These are phyloP conservation scores for Jimgerdemannia flammicorona DNA, from an alignment of 192 early-diverging fungal species.

Conservation along the genomic window DNA sequence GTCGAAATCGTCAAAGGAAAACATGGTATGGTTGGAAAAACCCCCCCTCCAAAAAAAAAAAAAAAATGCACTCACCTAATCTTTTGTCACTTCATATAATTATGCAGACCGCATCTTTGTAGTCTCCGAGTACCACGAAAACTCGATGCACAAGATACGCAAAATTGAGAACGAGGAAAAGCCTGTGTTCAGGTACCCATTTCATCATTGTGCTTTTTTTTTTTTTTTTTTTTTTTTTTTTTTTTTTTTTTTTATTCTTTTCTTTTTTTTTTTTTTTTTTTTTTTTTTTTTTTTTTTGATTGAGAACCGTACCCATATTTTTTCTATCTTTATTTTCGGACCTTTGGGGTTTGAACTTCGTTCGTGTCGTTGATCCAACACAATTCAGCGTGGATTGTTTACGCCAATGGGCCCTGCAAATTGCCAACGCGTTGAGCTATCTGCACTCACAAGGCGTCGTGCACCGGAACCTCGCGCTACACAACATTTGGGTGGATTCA, in stretches of 20 bases:
- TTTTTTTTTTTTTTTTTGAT: no score
- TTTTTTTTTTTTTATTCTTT: no score
- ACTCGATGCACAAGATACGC: background rate
- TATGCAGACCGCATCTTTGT: conserved; percentile 55
- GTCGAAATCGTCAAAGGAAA: conserved; percentile 61
- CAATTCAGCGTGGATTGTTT: conserved; percentile 23
- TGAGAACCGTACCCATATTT: no score
- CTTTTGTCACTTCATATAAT: no score
- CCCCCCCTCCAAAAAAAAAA: no score
- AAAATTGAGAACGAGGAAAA: background rate
- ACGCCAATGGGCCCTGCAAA: conserved; percentile 47
- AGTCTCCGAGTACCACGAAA: conserved; percentile 42
- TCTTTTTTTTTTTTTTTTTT: no score
- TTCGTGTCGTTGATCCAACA: no score
- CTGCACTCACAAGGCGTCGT: conserved; percentile 42
- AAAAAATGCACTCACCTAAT: background rate
- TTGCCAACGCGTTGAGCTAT: conserved; percentile 45
- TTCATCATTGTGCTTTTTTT: no score
- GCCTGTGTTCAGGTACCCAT: background rate
- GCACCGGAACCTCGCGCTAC: conserved; percentile 37
- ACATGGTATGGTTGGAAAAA: conserved; percentile 35
- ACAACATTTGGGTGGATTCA: conserved; percentile 46
- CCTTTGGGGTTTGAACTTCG: no score
- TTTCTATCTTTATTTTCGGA: no score
- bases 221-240: no score